Percentiles rank a stretch among this genome's conserved stretches.
phyloP scores from a whole-genome alignment of 805 yeast genomes.

The Pichia exigua region DNA sequence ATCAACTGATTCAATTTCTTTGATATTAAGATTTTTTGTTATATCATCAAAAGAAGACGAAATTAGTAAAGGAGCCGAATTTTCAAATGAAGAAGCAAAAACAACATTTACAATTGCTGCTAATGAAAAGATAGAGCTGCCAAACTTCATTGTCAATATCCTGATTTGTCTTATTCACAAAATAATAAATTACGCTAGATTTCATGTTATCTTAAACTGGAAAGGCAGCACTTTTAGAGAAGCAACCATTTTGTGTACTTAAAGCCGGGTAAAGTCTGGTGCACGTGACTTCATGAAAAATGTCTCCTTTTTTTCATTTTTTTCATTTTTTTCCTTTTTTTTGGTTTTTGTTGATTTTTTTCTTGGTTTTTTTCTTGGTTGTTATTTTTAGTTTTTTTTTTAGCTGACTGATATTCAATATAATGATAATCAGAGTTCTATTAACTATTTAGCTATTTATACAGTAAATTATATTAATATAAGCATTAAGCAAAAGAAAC shows the following conservation, averaged over 20 bases:
- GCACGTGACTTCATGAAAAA: background rate
- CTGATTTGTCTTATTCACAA: background rate
- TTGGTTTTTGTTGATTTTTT: too few relatives aligned
- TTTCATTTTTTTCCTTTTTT: too few relatives aligned
- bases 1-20: slow-evolving; percentile 15
- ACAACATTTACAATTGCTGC: slow-evolving; percentile 9
- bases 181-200: background rate
- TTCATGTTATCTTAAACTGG: background rate
- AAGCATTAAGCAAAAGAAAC: slow-evolving; percentile 41
- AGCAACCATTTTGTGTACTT: background rate
- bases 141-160: background rate
- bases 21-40: slow-evolving; percentile 1
- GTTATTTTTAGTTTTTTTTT: too few relatives aligned
- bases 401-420: too few relatives aligned
- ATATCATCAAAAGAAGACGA: slow-evolving; percentile 6
- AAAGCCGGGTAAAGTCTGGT: background rate
- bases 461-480: background rate
- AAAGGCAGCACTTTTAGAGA: background rate
- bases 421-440: background rate
- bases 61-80: slow-evolving; percentile 27
- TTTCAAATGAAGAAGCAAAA: slow-evolving; percentile 20
- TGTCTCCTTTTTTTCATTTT: too few relatives aligned
- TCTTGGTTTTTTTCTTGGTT: too few relatives aligned
- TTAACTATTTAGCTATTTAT: background rate
- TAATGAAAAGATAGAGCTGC: background rate